Evolutionary conservation across 768 basidiomycete species (phyloP).

Genomic region (Leccinum broughii): DNA sequence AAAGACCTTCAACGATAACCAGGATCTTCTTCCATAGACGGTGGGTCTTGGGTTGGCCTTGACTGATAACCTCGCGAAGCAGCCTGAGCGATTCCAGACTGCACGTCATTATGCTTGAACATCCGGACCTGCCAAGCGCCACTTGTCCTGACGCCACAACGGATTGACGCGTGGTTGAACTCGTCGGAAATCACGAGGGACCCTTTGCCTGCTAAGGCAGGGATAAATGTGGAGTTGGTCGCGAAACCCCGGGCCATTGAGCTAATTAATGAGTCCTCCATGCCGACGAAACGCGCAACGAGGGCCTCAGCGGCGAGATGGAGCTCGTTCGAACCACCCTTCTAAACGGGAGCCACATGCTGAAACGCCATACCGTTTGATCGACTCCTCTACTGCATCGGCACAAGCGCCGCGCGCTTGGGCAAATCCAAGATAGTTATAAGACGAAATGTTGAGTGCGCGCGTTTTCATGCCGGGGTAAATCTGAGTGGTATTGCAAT

Average conservation of each 20-base stretch:
- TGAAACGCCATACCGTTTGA: slow-evolving; percentile 80
- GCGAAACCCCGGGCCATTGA: slow-evolving; percentile 91
- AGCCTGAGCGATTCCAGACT: slow-evolving; percentile 67
- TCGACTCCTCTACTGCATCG: slow-evolving; percentile 85
- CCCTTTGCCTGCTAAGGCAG: slow-evolving; percentile 87
- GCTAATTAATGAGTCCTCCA: slow-evolving; percentile 85
- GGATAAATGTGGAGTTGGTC: slow-evolving; percentile 91
- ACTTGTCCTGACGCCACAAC: slow-evolving; percentile 86
- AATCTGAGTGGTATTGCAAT: slow-evolving; percentile 77
- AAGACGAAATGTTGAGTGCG: slow-evolving; percentile 94
- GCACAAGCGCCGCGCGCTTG: slow-evolving; percentile 91
- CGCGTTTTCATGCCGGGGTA: slow-evolving; percentile 81
- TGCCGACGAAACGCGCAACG: slow-evolving; percentile 86
- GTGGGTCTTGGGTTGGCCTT: slow-evolving; percentile 97
- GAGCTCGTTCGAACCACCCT: slow-evolving; percentile 86
- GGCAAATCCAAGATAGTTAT: slow-evolving; percentile 99
- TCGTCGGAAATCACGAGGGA: slow-evolving; percentile 97
- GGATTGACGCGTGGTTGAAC: slow-evolving; percentile 93
- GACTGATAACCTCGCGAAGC: slow-evolving; percentile 88
- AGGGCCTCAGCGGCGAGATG: slow-evolving; percentile 81
- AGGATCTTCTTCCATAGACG: slow-evolving; percentile 99
- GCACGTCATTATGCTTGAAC: slow-evolving; percentile 98
- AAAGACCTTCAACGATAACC: slow-evolving; percentile 91
- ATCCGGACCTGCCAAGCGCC: slow-evolving; percentile 81
- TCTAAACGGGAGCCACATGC: slow-evolving; percentile 77